A percentile compares a stretch with the other conserved stretches of the same genome.
phyloP scores from a whole-genome alignment of 257 asterid species.

The Knoxia roxburghii region DNA sequence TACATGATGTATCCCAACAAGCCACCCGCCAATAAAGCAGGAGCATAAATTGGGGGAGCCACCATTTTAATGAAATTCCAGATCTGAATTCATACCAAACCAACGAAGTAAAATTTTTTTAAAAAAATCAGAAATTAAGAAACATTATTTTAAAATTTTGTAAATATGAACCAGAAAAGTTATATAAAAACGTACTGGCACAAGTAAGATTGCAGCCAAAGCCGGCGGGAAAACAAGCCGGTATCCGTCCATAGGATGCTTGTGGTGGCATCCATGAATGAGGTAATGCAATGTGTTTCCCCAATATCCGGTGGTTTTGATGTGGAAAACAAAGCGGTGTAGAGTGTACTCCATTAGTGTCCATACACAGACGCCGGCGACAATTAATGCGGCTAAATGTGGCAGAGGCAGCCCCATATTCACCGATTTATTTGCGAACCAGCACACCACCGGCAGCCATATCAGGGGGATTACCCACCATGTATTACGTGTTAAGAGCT shows the following conservation, averaged over 20 bases:
- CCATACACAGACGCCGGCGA: conserved; percentile 50
- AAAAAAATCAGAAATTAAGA: background rate
- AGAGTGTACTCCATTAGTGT: conserved; percentile 62
- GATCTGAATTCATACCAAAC: conserved; percentile 33
- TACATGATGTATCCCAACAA: conserved; percentile 71
- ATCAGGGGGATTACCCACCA: conserved; percentile 71
- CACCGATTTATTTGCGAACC: conserved; percentile 32
- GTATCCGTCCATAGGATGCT: conserved; percentile 86
- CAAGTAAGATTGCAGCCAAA: conserved; percentile 52
- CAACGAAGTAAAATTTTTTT: no score
- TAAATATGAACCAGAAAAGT: no score
- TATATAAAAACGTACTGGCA: conserved; percentile 39
- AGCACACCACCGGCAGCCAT: conserved; percentile 70
- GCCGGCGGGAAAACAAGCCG: conserved; percentile 88
- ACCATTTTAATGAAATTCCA: conserved; percentile 49
- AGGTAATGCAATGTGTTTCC: conserved; percentile 75
- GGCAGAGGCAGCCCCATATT: conserved; percentile 33
- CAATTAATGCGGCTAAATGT: conserved; percentile 36
- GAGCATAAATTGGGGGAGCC: conserved; percentile 35
- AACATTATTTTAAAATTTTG: no score
- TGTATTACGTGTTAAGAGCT: conserved; percentile 59
- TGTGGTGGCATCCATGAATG: conserved; percentile 86
- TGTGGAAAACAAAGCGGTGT: conserved; percentile 26
- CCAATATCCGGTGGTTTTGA: conserved; percentile 24
- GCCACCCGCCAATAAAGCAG: conserved; percentile 57